Base-by-base conservation (phyloP, 139 green algal species). In the Chlamydomonas sphaeroides region DNA sequence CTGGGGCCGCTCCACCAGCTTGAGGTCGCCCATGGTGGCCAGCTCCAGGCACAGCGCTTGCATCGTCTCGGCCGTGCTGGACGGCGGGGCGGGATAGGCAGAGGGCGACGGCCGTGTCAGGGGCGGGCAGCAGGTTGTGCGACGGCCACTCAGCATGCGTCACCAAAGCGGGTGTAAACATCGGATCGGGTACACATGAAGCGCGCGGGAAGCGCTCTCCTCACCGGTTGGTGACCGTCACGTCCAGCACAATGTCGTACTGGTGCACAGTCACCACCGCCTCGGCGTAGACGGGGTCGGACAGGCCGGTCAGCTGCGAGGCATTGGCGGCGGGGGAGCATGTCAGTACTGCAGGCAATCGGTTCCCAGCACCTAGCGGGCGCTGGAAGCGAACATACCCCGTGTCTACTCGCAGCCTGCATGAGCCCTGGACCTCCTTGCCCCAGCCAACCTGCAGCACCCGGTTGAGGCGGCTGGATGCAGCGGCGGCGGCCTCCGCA, bases 161-260 rank as follows among this genome's bases (percentile, higher is more conserved):
- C n/a, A n/a, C n/a, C n/a, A n/a, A n/a, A n/a, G n/a, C n/a, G n/a
- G n/a, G n/a, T n/a, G n/a, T n/a, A n/a, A n/a, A n/a, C n/a, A n/a
- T n/a, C n/a, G n/a, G n/a, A n/a, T n/a, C n/a, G n/a, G n/a, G n/a
- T n/a, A n/a, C n/a, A n/a, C 10, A 51, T 10, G 45, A 14, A 51
- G 10, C 45, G 14, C 45, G 14, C 10, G 45, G 45, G 45, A 51
- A 51, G 45, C 10, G 45, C 45, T 21, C 14, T 51, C 18, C 51
- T 2, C 84, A 97, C 72, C 96, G 88, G 92, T 99, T 99, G 65
- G 95, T 91, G 21, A 99, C 93, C 2, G 93, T 96, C 25, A 99
- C 95, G 72, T 99, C 97, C 90, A 99, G 86, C 45, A 98, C 95
- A 68, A 99, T 98, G 88, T 99, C 97, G 86, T 99, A 99, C 91